Percentiles rank a stretch among this genome's conserved stretches.
Conservation (phyloP, 257 asterid species). For the Solanum sitiens region DNA sequence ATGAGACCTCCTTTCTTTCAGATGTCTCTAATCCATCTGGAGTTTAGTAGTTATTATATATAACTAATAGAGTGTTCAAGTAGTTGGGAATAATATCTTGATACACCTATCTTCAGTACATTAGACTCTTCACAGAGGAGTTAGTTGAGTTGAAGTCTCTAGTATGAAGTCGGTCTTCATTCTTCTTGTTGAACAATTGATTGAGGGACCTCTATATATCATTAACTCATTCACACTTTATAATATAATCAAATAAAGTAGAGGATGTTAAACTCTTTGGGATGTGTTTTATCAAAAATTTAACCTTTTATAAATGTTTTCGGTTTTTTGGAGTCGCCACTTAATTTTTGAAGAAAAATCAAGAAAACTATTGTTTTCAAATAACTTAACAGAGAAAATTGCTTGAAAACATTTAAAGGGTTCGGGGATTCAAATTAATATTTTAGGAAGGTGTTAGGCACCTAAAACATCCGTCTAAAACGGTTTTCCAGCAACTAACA, state of each 20-base stretch:
- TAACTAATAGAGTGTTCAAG: neutral
- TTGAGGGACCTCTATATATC: neutral
- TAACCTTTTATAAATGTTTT: no score
- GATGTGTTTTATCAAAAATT: no score
- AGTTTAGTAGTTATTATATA: neutral
- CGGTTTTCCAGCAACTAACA: no score
- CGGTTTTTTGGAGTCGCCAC: no score
- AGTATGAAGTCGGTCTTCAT: neutral
- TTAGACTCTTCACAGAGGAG: neutral
- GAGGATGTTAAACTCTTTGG: neutral
- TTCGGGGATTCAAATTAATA: no score
- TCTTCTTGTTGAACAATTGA: neutral
- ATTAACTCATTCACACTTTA: neutral
- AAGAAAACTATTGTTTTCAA: no score
- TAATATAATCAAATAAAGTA: no score
- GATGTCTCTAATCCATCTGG: neutral
- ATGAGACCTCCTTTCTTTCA: neutral
- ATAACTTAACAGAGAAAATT: no score
- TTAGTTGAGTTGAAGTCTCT: neutral
- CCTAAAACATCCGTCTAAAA: no score
- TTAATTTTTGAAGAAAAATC: no score
- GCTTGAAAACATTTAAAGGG: no score
- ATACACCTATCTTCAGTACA: neutral
- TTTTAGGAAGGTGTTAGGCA: no score
- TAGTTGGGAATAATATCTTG: neutral